These are phyloP conservation scores for Tremellales sp. DNA, from an alignment of 1,284 basidiomycete genomes.

Conservation along the genomic window DNA sequence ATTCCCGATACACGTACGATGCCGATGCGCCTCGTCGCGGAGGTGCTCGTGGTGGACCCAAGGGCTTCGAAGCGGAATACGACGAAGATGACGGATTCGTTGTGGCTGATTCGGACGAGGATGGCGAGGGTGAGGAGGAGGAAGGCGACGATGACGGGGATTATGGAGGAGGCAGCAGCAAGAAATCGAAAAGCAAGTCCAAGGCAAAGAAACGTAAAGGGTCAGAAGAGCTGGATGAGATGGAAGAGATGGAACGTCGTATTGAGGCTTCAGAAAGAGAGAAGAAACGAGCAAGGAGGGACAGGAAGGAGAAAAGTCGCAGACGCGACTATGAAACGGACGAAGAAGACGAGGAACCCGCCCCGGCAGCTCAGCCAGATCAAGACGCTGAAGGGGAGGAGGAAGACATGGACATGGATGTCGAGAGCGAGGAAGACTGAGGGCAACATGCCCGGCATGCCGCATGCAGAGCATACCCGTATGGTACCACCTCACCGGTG, in stretches of 20 bases:
- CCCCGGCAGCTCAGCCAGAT: constrained; percentile 13
- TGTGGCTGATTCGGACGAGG: constrained; percentile 38
- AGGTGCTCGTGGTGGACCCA: background rate
- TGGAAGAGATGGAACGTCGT: constrained; percentile 33
- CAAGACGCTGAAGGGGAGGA: constrained; percentile 25
- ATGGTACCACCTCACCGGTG: too few species aligned
- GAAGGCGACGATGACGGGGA: constrained; percentile 22
- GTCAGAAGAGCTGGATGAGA: constrained; percentile 29
- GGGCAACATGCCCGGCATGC: background rate
- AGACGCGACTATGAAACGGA: constrained; percentile 32
- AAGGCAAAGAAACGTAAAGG: constrained; percentile 16
- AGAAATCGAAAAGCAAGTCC: constrained; percentile 5
- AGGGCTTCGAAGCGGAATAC: constrained; percentile 16
- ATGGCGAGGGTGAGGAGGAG: constrained; percentile 21
- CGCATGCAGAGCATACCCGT: too few species aligned
- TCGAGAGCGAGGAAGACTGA: constrained; percentile 44
- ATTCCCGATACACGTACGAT: constrained; percentile 1
- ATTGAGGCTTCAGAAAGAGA: constrained; percentile 33
- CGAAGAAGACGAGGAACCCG: constrained; percentile 30
- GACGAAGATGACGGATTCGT: constrained; percentile 47
- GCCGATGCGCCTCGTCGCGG: background rate
- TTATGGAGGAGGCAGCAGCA: constrained; percentile 14
- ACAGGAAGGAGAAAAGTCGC: constrained; percentile 11
- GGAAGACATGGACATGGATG: constrained; percentile 41
- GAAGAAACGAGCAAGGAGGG: constrained; percentile 28